Percentiles rank a stretch among this genome's conserved stretches.
These are phyloP conservation scores for Hymenoscyphus infarciens DNA, from an alignment of 2,329 filamentous ascomycete genomes.

Conservation along the genomic window DNA sequence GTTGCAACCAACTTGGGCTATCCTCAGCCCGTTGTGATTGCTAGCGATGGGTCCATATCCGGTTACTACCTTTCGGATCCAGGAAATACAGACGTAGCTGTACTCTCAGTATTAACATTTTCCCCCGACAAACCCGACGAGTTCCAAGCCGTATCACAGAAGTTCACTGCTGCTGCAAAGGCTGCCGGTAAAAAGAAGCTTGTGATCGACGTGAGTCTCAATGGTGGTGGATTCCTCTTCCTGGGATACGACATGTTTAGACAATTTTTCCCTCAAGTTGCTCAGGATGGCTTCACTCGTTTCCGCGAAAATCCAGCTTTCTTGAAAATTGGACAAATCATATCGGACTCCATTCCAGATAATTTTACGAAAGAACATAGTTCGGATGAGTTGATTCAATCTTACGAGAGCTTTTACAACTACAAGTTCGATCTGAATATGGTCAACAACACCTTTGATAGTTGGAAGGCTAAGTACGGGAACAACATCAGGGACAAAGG, in stretches of 20 bases:
- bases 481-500: background rate
- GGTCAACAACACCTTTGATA: background rate
- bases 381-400: slow-evolving; percentile 7
- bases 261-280: slow-evolving; percentile 10
- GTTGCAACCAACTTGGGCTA: slow-evolving; percentile 14
- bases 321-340: background rate
- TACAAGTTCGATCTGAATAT: slow-evolving; percentile 8
- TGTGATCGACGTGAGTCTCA: slow-evolving; percentile 58
- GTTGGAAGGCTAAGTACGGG: background rate
- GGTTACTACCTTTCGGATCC: slow-evolving; percentile 19
- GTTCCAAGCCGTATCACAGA: slow-evolving; percentile 20
- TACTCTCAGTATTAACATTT: slow-evolving; percentile 17
- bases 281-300: slow-evolving; percentile 8
- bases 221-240: slow-evolving; percentile 47
- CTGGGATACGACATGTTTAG: slow-evolving; percentile 25
- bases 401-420: slow-evolving; percentile 6
- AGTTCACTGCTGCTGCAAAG: slow-evolving; percentile 43
- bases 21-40: slow-evolving; percentile 17
- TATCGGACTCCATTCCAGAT: background rate
- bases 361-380: background rate
- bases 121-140: slow-evolving; percentile 12
- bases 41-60: slow-evolving; percentile 14
- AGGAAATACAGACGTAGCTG: slow-evolving; percentile 17
- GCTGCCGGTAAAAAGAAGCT: slow-evolving; percentile 50
- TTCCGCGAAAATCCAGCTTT: slow-evolving; percentile 6